Conservation (phyloP, 768 basidiomycete species). For the Hirschioporus abietinus region DNA sequence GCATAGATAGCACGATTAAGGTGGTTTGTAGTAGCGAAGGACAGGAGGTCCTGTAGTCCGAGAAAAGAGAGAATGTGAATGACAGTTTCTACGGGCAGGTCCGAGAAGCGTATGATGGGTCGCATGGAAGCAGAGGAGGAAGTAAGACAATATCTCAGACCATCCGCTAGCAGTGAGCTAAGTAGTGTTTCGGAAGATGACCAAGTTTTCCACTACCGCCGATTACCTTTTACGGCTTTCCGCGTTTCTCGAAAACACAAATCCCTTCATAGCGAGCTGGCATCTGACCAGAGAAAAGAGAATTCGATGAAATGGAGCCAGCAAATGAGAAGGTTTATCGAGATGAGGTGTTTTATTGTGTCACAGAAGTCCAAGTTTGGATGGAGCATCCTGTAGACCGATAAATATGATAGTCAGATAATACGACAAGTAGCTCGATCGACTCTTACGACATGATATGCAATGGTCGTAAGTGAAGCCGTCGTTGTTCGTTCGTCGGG, state of each 20-base stretch:
- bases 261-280: neutral
- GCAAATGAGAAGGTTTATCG: too few relatives aligned
- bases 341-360: too few relatives aligned
- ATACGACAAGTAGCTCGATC: too few relatives aligned
- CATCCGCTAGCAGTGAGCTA: neutral
- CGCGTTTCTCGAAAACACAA: neutral
- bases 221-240: neutral
- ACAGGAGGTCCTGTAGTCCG: neutral
- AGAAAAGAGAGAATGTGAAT: neutral
- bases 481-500: too few relatives aligned
- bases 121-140: neutral
- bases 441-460: too few relatives aligned
- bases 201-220: neutral
- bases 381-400: too few relatives aligned
- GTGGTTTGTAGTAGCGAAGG: neutral
- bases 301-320: too few relatives aligned
- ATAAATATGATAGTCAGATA: too few relatives aligned
- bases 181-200: neutral
- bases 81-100: neutral
- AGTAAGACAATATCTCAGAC: neutral
- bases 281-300: neutral
- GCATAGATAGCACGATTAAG: neutral
- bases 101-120: neutral
- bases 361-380: too few relatives aligned
- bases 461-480: too few relatives aligned